Base-by-base conservation (phyloP, 2,329 filamentous ascomycete species). In the Fusarium miscanthi region DNA sequence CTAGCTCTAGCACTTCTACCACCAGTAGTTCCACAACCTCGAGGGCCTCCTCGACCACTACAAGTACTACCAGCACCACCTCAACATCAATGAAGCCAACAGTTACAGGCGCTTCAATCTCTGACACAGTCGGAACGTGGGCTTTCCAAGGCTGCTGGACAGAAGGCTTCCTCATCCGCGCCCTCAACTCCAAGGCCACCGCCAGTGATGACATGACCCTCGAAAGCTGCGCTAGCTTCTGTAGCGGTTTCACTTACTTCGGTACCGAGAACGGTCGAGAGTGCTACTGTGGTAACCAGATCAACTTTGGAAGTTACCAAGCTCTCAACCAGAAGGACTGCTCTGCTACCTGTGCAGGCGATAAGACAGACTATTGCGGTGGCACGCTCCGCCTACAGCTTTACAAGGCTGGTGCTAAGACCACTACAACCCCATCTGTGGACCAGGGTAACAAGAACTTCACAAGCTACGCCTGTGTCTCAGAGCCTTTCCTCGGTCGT, bases 221-320 rank as follows among this genome's bases (percentile, higher is more conserved):
- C 6, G 80, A 82, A 25, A 69, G 57, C 4, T 81, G 81, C 37
- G 77, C 78, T 1, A 45, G 62, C 2, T 81, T 79, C 57, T 83
- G 81, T 21, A 64, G 73, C 4, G 75, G 73, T 5, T 79, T 66
- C 27, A 70, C 58, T 0, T 82, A 79, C 62, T 82, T 82, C 49
- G 81, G 80, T 1, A 63, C 72, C 6, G 80, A 82, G 33, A 83
- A 83, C 37, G 81, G 78, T 6, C 59, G 80, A 1, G 81, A 84
- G 59, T 84, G 82, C 58, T 84, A 79, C 53, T 84, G 82, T 35
- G 82, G 82, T 1, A 78, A 82, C 27, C 64, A 51, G 3, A 66
- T 83, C 6, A 78, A 77, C 6, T 61, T 68, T 0, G 80, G 78
- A 9, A 78, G 78, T 25, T 66, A 70, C 21, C 70, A 77, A 37